Conservation (phyloP, 257 asterid genomes). For the Scutellaria baicalensis region DNA sequence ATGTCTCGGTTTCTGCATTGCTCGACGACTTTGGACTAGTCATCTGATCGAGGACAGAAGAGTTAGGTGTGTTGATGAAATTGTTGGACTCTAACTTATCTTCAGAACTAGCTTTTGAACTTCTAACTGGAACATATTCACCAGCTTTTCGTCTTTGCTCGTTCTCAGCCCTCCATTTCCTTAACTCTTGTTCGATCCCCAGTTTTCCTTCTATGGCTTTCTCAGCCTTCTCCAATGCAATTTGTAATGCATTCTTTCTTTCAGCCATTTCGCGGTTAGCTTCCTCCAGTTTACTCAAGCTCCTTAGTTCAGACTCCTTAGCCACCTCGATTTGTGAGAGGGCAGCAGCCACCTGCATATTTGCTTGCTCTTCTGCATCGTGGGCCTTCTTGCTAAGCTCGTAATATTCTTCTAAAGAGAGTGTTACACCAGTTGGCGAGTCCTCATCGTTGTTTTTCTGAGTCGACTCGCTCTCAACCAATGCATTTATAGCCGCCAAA, state of each 20-base stretch:
- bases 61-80: conserved; percentile 18
- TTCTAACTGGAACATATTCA: conserved; percentile 23
- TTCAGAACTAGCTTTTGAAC: conserved; percentile 32
- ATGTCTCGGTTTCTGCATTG: conserved; percentile 48
- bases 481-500: conserved; percentile 68
- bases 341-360: conserved; percentile 55
- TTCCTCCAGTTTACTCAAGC: conserved; percentile 68
- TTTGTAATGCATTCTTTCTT: conserved; percentile 48
- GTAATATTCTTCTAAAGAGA: conserved; percentile 73
- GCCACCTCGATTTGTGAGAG: conserved; percentile 69
- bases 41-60: conserved; percentile 20
- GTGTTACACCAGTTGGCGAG: conserved; percentile 48
- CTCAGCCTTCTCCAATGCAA: conserved; percentile 62
- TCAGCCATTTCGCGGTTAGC: conserved; percentile 44
- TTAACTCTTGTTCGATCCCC: conserved; percentile 73
- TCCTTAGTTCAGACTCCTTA: conserved; percentile 64
- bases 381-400: conserved; percentile 85
- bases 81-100: conserved; percentile 27
- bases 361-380: conserved; percentile 85
- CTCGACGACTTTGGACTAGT: conserved; percentile 43
- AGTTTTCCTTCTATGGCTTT: conserved; percentile 74
- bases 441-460: conserved; percentile 32
- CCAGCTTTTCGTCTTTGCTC: conserved; percentile 68
- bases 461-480: conserved; percentile 71
- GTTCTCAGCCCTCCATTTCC: conserved; percentile 78